Evolutionary conservation across 2,329 filamentous ascomycete species (phyloP).

Genomic region (Aspergillus thermomutatus): DNA sequence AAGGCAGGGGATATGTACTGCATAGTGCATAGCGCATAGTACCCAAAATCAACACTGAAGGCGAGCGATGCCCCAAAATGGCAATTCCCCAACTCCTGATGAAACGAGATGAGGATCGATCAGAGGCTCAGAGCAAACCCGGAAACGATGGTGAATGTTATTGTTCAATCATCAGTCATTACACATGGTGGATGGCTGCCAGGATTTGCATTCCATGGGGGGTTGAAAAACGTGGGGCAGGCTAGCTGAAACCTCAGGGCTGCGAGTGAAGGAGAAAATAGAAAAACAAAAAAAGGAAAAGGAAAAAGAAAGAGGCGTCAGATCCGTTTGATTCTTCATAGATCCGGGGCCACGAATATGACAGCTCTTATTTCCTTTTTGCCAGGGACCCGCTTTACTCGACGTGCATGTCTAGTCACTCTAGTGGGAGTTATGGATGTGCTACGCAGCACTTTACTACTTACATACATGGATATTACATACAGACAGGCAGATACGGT

Average conservation of each 20-base stretch:
- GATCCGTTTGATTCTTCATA: slow-evolving; percentile 8
- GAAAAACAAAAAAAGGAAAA: not conserved
- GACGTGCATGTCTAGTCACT: slow-evolving; percentile 1
- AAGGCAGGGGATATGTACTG: not conserved
- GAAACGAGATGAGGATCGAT: not conserved
- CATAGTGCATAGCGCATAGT: not conserved
- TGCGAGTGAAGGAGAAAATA: not conserved
- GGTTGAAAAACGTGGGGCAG: not conserved
- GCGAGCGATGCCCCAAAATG: not conserved
- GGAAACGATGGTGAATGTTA: not conserved
- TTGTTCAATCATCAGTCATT: not conserved
- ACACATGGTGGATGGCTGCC: not conserved
- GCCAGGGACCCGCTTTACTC: slow-evolving; percentile 4
- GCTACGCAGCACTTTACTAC: not conserved
- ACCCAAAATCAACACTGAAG: not conserved
- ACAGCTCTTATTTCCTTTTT: slow-evolving; percentile 27
- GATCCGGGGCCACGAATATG: slow-evolving; percentile 23
- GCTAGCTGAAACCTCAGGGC: not conserved
- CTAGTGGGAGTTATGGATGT: not conserved
- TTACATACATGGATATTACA: not conserved
- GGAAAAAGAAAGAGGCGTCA: slow-evolving; percentile 1
- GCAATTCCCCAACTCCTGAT: not conserved
- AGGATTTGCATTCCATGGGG: not conserved
- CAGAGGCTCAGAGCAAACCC: not conserved
- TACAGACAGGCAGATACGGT: not conserved